phyloP scores from a whole-genome alignment of 176 grass and related monocot species.

The Carex kokanica region DNA sequence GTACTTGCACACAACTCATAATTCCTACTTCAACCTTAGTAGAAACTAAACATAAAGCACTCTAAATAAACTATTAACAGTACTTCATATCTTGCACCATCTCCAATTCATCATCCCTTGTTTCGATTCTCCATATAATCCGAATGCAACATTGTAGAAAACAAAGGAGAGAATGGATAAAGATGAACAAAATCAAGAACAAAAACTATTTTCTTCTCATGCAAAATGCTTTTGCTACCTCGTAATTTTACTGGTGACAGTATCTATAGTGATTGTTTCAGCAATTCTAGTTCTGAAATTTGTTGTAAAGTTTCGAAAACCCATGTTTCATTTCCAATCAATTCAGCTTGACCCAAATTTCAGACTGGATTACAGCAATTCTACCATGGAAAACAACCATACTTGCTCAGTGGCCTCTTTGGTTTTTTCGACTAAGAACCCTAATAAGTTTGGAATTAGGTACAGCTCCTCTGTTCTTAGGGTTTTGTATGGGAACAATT shows the following conservation, averaged over 20 bases:
- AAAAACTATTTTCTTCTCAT: constrained; percentile 21
- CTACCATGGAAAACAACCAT: constrained; percentile 25
- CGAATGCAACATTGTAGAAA: constrained; percentile 12
- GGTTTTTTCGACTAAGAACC: constrained; percentile 58
- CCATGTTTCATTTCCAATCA: constrained; percentile 59
- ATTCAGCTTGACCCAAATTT: constrained; percentile 49
- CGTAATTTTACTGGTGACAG: constrained; percentile 37
- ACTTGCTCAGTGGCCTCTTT: constrained; percentile 58
- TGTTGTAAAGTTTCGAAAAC: constrained; percentile 61
- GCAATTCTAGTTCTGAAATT: constrained; percentile 47
- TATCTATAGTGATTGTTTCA: constrained; percentile 33
- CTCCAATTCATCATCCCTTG: constrained; percentile 26
- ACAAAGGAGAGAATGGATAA: constrained; percentile 14
- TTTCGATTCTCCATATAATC: constrained; percentile 12
- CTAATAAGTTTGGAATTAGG: constrained; percentile 70
- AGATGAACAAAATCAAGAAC: constrained; percentile 25
- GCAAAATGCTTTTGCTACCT: constrained; percentile 41
- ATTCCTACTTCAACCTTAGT: constrained; percentile 10
- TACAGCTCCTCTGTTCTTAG: constrained; percentile 54
- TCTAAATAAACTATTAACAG: background rate
- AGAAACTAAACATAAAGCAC: constrained; percentile 5
- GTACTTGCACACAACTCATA: constrained; percentile 77
- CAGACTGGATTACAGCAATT: constrained; percentile 21
- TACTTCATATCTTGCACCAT: constrained; percentile 6
- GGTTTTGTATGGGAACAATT: constrained; percentile 49